phyloP scores from a whole-genome alignment of 2,329 filamentous ascomycete species.

The Huntiella omanensis region DNA sequence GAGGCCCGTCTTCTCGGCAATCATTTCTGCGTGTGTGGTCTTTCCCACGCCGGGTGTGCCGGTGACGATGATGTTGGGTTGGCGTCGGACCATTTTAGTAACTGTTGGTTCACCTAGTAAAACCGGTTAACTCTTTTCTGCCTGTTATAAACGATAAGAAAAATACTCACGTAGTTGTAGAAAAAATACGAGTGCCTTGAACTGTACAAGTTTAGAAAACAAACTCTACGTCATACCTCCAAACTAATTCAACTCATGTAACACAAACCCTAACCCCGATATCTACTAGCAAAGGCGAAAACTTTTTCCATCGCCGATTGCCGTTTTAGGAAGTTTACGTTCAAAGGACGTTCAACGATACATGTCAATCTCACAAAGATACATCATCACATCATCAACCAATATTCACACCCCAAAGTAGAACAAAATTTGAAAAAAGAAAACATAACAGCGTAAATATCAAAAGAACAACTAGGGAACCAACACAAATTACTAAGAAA shows the following conservation, averaged over 20 bases:
- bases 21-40: conserved; percentile 71
- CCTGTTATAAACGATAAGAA: not conserved
- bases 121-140: conserved; percentile 6
- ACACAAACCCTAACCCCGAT: not conserved
- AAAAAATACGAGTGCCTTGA: no score
- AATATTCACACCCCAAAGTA: not conserved
- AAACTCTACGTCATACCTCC: no score
- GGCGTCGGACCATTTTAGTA: conserved; percentile 20
- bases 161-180: not conserved
- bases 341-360: not conserved
- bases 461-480: not conserved
- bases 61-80: conserved; percentile 84
- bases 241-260: not conserved
- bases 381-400: no score
- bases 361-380: not conserved
- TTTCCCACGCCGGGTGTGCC: conserved; percentile 94
- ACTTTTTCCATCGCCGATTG: not conserved
- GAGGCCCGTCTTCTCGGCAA: conserved; percentile 58
- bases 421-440: conserved; percentile 13
- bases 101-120: conserved; percentile 4
- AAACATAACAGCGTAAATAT: not conserved
- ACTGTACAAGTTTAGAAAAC: no score
- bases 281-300: not conserved
- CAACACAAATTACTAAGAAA: no score
- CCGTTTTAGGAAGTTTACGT: not conserved